A percentile compares a stretch with the other conserved stretches of the same genome.
These are phyloP conservation scores for Coccomyxa subellipsoidea DNA, from an alignment of 163 green algal genomes.

Conservation along the genomic window DNA sequence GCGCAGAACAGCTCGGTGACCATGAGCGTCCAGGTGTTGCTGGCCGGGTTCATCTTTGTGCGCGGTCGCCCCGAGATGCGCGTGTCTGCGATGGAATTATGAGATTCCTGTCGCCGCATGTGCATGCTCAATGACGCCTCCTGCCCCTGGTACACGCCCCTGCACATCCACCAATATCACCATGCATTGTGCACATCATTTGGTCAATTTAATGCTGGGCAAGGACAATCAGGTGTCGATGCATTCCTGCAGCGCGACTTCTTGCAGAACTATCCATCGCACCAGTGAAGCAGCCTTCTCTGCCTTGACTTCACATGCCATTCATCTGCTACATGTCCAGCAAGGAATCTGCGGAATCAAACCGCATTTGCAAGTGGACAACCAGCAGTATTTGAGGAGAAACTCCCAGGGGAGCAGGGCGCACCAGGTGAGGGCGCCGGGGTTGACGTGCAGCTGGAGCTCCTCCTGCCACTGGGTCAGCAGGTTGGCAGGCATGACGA, in stretches of 20 bases:
- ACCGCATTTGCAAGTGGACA: too few species aligned
- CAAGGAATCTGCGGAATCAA: too few species aligned
- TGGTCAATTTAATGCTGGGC: not conserved
- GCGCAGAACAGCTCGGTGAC: not conserved
- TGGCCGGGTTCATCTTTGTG: not conserved
- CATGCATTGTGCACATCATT: too few species aligned
- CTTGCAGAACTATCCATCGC: too few species aligned
- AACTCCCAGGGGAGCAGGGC: not conserved
- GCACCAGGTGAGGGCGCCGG: constrained; percentile 26
- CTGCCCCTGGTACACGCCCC: constrained; percentile 11
- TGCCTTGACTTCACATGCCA: too few species aligned
- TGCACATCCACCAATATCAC: not conserved
- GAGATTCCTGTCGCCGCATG: not conserved
- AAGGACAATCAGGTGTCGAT: not conserved
- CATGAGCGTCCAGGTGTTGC: not conserved
- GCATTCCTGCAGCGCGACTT: too few species aligned
- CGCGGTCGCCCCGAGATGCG: not conserved
- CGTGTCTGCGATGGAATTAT: not conserved
- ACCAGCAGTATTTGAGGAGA: too few species aligned
- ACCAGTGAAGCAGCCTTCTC: too few species aligned
- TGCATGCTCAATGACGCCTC: not conserved
- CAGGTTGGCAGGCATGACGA: constrained; percentile 40
- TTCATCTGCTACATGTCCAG: too few species aligned
- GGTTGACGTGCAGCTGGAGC: constrained; percentile 44
- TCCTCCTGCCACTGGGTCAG: constrained; percentile 54